Conservation (phyloP, 2,329 filamentous ascomycete species). For the Colletotrichum sp. region DNA sequence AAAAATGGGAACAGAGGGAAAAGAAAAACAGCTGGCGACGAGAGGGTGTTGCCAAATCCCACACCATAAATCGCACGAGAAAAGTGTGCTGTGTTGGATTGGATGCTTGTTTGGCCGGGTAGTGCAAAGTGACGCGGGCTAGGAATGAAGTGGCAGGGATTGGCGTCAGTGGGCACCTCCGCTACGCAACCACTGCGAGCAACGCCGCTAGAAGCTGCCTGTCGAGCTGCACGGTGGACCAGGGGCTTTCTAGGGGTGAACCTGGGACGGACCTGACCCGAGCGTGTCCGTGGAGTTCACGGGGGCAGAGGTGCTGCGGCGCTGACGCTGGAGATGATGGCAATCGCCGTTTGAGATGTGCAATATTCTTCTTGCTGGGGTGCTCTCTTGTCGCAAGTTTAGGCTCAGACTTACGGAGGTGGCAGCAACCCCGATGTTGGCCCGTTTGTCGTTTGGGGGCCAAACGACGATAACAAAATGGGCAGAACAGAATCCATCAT, state of each 20-base stretch:
- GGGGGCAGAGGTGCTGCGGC: neutral
- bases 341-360: neutral
- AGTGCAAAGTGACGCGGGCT: slow-evolving; percentile 14
- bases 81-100: slow-evolving; percentile 14
- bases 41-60: slow-evolving; percentile 16
- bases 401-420: neutral
- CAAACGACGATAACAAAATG: neutral
- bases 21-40: neutral
- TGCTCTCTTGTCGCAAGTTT: neutral
- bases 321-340: neutral
- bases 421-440: neutral
- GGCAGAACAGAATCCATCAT: neutral
- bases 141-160: slow-evolving; percentile 16
- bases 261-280: slow-evolving; percentile 2
- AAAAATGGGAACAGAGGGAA: neutral
- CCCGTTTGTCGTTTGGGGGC: neutral
- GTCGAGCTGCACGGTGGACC: neutral
- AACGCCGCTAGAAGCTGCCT: slow-evolving; percentile 1
- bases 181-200: slow-evolving; percentile 9
- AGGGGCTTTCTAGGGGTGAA: slow-evolving; percentile 1
- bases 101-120: slow-evolving; percentile 5
- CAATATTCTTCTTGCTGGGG: neutral
- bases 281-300: neutral
- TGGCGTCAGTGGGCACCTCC: neutral
- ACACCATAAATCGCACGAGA: slow-evolving; percentile 12